A percentile compares a stretch with the other conserved stretches of the same genome.
Evolutionary conservation across 441 rosid genomes (phyloP).

Genomic region (Euphorbia schlechtendalii): DNA sequence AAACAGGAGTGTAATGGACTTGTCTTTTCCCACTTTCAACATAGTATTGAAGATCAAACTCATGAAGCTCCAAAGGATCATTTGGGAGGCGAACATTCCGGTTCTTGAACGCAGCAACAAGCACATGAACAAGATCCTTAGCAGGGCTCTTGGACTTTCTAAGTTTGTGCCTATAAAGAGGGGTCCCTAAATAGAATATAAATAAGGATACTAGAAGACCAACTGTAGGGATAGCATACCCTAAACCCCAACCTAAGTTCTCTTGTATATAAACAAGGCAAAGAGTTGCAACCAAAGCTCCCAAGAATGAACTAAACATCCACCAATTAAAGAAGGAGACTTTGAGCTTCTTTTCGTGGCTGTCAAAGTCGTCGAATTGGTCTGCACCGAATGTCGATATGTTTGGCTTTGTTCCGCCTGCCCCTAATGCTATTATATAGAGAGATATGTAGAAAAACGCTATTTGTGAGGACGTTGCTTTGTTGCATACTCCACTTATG

Average conservation of each 20-base stretch:
- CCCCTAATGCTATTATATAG: constrained; percentile 68
- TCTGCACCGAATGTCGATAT: constrained; percentile 92
- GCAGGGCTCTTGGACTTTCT: constrained; percentile 56
- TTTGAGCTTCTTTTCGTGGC: constrained; percentile 53
- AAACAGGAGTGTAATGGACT: constrained; percentile 51
- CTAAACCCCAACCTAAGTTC: constrained; percentile 81
- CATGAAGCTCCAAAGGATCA: constrained; percentile 48
- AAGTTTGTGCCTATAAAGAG: constrained; percentile 68
- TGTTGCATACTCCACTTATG: constrained; percentile 55
- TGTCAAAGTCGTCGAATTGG: constrained; percentile 67
- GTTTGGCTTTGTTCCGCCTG: constrained; percentile 88
- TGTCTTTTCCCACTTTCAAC: constrained; percentile 49
- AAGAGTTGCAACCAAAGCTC: constrained; percentile 63
- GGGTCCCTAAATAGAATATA: constrained; percentile 71
- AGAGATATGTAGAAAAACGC: constrained; percentile 64
- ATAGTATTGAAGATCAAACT: constrained; percentile 50
- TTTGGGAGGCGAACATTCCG: constrained; percentile 48
- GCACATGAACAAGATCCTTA: constrained; percentile 50
- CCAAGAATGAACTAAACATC: constrained; percentile 82
- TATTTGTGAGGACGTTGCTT: constrained; percentile 54
- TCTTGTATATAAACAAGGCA: constrained; percentile 90
- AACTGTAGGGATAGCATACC: constrained; percentile 71
- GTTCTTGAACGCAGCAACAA: constrained; percentile 46
- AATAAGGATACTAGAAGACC: constrained; percentile 61
- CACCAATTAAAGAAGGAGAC: constrained; percentile 92